Conservation (phyloP, 306 rosid genomes). For the Ammopiptanthus mongolicus region DNA sequence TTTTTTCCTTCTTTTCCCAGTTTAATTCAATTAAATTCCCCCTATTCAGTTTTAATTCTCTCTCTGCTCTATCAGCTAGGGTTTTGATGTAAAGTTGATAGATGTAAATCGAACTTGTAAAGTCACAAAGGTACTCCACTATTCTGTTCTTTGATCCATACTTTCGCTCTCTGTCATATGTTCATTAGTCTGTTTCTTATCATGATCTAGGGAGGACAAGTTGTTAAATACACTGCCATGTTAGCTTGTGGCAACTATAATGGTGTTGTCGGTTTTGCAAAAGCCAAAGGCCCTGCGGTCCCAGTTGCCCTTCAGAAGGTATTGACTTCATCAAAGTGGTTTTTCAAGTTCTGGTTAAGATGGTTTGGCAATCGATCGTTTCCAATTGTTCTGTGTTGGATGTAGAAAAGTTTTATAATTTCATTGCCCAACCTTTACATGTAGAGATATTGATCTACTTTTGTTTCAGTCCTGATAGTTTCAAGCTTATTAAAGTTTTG, state of each 20-base stretch:
- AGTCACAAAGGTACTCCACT: slow-evolving; percentile 72
- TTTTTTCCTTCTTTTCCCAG: too few species aligned
- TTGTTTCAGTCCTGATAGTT: not conserved
- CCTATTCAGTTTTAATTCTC: too few species aligned
- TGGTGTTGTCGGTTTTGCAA: slow-evolving; percentile 85
- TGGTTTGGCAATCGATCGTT: slow-evolving; percentile 1
- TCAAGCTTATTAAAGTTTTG: not conserved
- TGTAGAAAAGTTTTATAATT: not conserved
- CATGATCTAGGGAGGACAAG: slow-evolving; percentile 77
- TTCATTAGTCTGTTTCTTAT: slow-evolving; percentile 25
- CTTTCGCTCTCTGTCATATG: not conserved
- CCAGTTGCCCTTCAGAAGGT: slow-evolving; percentile 89
- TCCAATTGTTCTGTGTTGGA: not conserved
- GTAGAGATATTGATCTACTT: not conserved
- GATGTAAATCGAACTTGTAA: slow-evolving; percentile 90
- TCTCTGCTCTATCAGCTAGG: too few species aligned
- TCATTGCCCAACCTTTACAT: not conserved
- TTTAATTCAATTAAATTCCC: too few species aligned
- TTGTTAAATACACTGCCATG: slow-evolving; percentile 74
- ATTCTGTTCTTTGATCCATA: not conserved
- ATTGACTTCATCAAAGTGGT: slow-evolving; percentile 17
- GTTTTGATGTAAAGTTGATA: slow-evolving; percentile 81
- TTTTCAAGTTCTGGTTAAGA: slow-evolving; percentile 11
- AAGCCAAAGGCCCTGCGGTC: slow-evolving; percentile 88
- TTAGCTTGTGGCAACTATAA: slow-evolving; percentile 92